Base-by-base conservation (phyloP, 2,329 filamentous ascomycete genomes). In the Coleophoma eucalyptorum region DNA sequence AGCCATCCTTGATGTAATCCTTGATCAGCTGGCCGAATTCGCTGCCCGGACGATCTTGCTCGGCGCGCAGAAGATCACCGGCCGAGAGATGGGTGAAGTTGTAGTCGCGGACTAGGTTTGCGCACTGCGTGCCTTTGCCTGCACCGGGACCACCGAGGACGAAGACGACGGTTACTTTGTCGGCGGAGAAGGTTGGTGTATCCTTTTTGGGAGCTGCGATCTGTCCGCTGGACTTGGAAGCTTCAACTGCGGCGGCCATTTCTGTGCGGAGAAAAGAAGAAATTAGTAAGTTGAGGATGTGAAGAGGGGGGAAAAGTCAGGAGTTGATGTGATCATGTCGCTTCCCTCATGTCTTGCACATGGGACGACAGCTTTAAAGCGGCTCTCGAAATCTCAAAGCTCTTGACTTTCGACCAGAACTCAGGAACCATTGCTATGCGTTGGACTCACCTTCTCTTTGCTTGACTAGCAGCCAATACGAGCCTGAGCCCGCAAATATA, bases 71-170 rank as follows among this genome's bases (percentile, higher is more conserved):
- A 43, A 99, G 80, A 70, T 99, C 94, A 51, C 94, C 94, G 0
- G 94, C 94, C 4, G 88, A 94, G 34, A 99, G 83, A 72, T 99
- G 94, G 54, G 83, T 87, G 83, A 97, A 97, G 68, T 86, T 85
- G 70, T 96, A 95, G 70, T 94, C 84, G 43, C 81, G 75, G 46
- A 97, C 93, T 33, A 99, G 85, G 58, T 89, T 89, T 59, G 84
- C 81, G 77, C 93, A 97, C 72, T 99, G 93, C 3, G 94, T 99
- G 63, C 94, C 94, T 71, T 99, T 99, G 63, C 94, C 94, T 56
- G 92, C 90, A 58, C 94, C 94, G 13, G 94, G 94, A 2, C 94
- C 94, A 69, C 93, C 93, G 55, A 99, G 90, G 56, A 97, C 90
- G 76, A 96, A 97, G 70, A 99, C 76, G 52, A 97, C 92, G n/a